Base-by-base conservation (phyloP, 108 stramenopile species). In the Pseudonitzschia multiseries region DNA sequence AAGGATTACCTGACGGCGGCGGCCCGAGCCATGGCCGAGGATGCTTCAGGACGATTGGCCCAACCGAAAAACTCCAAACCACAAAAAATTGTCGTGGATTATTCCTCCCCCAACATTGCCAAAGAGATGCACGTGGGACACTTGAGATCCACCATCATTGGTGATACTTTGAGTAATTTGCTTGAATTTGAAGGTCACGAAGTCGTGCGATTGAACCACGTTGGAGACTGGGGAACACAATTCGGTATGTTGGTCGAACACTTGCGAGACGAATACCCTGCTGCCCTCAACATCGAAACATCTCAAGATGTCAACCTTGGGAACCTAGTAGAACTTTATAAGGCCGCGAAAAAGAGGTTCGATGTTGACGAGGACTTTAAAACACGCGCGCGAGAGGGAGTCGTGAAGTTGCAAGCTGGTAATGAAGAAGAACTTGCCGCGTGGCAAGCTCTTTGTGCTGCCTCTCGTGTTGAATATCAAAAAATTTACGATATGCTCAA, bases 111-210 rank as follows among this genome's bases (percentile, higher is more conserved):
- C 17, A 99, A 99, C 77, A 97, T 99, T 81, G 99, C 99, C 43
- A 99, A 99, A 87, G 98, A 98, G 79, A 98, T 99, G 99, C 99
- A 99, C 74, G 99, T 99, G 18, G 99, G 99, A 20, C 99, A 99
- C 77, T 83, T 99, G 60, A 83, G 99, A 53, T 96, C 94, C 28
- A 99, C 99, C 5, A 97, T 99, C 79, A 97, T 99, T 70, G 99
- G 99, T 24, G 99, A 99, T 75, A 92, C 94, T 3, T 73, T 99
- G 20, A 84, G 92, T 65, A 96, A 97, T 70, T 44, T 98, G 33
- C 81, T 99, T 0, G 87, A 91, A 65, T 99, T 97, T 69, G 65
- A 68, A 21, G 98, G 98, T 32, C 97, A 98, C 61, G 89, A 93
- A 29, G 98, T 99, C 15, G 70, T 95, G 15, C 81, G 99, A 50